A percentile compares a stretch with the other conserved stretches of the same genome.
phyloP scores from a whole-genome alignment of 2,329 filamentous ascomycete genomes.

The Drechmeria coniospora region DNA sequence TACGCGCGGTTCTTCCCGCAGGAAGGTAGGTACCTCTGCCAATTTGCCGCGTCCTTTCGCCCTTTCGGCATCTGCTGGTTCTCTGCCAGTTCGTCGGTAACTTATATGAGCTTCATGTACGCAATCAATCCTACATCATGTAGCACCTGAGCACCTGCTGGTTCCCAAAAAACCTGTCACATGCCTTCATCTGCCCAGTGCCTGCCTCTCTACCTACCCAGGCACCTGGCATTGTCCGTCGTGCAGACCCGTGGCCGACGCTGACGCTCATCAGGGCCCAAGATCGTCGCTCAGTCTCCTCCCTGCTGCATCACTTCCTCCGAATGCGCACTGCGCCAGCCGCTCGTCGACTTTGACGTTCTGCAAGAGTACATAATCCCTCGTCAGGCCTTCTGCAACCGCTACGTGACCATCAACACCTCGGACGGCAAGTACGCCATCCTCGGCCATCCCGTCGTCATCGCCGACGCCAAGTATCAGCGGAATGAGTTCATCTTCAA shows the following conservation, averaged over 20 bases:
- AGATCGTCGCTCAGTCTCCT: conserved; percentile 46
- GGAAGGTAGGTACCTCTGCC: conserved; percentile 41
- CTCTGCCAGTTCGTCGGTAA: too few relatives aligned
- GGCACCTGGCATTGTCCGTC: too few relatives aligned
- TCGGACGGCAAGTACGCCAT: conserved; percentile 56
- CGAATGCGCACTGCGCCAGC: conserved; percentile 23
- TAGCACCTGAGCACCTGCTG: too few relatives aligned
- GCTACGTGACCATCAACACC: conserved; percentile 67
- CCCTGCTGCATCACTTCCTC: conserved; percentile 43
- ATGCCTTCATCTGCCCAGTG: too few relatives aligned
- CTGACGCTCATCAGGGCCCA: conserved; percentile 31
- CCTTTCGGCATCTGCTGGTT: too few relatives aligned
- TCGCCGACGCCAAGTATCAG: conserved; percentile 66
- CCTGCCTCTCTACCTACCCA: too few relatives aligned
- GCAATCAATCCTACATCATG: too few relatives aligned
- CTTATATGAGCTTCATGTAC: too few relatives aligned
- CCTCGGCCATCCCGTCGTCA: conserved; percentile 78
- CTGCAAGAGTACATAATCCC: conserved; percentile 90
- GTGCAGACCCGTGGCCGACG: not conserved
- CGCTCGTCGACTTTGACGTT: conserved; percentile 71
- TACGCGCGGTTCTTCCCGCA: conserved; percentile 54
- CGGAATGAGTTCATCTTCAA: conserved; percentile 99
- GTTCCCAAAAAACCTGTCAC: too few relatives aligned
- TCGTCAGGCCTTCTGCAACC: conserved; percentile 86
- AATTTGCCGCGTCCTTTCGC: too few relatives aligned